These are phyloP conservation scores for Aureobasidium sp. DNA, from an alignment of 2,329 filamentous ascomycete genomes.

Conservation along the genomic window DNA sequence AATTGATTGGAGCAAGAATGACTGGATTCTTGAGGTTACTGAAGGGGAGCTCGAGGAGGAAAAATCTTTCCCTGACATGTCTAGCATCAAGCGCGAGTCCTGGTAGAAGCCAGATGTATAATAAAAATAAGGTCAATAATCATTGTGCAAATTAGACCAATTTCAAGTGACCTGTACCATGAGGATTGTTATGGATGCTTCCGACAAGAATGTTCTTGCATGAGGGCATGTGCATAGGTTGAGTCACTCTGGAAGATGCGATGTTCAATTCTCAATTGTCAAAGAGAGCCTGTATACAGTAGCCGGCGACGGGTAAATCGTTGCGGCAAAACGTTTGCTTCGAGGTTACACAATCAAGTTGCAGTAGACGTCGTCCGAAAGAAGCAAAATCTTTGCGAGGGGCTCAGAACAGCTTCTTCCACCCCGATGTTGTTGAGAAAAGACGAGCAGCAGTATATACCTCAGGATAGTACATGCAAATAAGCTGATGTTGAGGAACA, in stretches of 20 bases:
- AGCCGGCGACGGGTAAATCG: no score
- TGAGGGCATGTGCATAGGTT: no score
- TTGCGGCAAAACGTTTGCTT: neutral
- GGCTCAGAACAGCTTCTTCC: neutral
- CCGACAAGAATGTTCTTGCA: no score
- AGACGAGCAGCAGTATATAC: neutral
- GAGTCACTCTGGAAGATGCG: no score
- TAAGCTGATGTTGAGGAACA: neutral
- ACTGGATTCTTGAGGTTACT: neutral
- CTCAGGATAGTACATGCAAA: neutral
- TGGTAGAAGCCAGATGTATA: neutral
- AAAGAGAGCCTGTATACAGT: no score
- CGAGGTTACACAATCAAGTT: neutral
- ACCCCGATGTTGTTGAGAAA: neutral
- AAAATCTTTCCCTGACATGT: neutral
- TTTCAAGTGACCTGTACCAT: no score
- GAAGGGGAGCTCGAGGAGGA: neutral
- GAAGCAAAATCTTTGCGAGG: neutral
- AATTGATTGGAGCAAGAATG: neutral
- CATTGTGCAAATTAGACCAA: neutral
- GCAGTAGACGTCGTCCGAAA: neutral
- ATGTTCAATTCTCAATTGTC: no score
- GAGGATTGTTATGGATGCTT: no score
- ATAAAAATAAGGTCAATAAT: neutral
- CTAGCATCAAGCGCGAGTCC: neutral